A percentile compares a stretch with the other conserved stretches of the same genome.
Evolutionary conservation across 306 rosid genomes (phyloP).

Genomic region (Acacia crassicarpa): DNA sequence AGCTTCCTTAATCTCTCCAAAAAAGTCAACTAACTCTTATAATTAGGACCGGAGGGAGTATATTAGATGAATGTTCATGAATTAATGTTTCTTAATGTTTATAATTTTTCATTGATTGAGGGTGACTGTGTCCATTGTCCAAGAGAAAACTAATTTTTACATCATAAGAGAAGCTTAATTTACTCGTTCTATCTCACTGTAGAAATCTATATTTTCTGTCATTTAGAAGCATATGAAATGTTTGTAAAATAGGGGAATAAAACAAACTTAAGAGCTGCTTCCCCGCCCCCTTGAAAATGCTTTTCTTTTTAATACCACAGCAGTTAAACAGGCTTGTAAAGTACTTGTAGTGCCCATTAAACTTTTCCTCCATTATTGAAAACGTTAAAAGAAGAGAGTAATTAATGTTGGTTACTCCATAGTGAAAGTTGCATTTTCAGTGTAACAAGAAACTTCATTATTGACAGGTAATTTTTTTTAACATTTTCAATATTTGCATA

Average conservation of each 20-base stretch:
- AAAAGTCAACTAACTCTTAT: no score
- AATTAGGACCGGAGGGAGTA: no score
- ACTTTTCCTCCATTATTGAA: background rate
- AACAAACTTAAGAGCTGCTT: background rate
- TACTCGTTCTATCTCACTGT: background rate
- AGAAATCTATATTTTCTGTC: background rate
- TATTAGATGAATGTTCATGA: background rate
- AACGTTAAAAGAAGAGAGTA: background rate
- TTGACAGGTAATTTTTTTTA: background rate
- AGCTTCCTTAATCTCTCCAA: no score
- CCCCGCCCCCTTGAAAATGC: background rate
- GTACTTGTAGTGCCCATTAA: background rate
- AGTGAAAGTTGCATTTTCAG: background rate
- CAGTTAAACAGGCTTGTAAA: background rate
- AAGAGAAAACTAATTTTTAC: background rate
- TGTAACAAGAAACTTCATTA: background rate
- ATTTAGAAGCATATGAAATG: background rate
- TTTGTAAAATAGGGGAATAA: background rate
- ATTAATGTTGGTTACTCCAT: background rate
- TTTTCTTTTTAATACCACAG: background rate
- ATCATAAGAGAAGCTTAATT: background rate
- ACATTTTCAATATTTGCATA: background rate
- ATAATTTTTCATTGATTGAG: background rate
- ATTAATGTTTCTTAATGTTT: background rate
- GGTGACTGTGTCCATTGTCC: background rate